phyloP scores from a whole-genome alignment of 176 grass and related monocot species.

The Musa acuminata region DNA sequence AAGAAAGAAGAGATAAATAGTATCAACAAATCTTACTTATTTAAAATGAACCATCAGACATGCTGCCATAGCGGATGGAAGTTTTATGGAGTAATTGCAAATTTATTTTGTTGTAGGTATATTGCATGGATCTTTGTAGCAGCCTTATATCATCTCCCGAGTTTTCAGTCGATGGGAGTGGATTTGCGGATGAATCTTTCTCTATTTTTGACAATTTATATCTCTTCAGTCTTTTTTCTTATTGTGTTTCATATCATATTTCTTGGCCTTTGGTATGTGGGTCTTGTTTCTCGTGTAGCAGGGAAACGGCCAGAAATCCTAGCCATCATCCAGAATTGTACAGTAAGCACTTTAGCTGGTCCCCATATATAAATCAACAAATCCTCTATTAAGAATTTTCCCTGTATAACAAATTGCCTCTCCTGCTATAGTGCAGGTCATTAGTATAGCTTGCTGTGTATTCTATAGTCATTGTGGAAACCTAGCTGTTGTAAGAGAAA shows the following conservation, averaged over 20 bases:
- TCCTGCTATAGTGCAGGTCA: conserved; percentile 54
- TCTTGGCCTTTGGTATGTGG: conserved; percentile 88
- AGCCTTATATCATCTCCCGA: conserved; percentile 96
- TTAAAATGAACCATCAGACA: background rate
- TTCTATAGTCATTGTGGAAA: conserved; percentile 98
- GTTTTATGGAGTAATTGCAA: background rate
- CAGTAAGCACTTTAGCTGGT: conserved; percentile 44
- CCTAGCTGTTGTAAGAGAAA: conserved; percentile 62
- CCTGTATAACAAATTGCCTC: background rate
- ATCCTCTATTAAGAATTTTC: background rate
- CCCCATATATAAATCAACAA: background rate
- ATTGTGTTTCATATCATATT: conserved; percentile 88
- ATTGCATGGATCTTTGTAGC: conserved; percentile 97
- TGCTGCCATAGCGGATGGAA: background rate
- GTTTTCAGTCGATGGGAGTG: conserved; percentile 98
- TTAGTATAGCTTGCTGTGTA: conserved; percentile 95
- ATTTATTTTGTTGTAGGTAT: conserved; percentile 57
- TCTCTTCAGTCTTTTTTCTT: conserved; percentile 78
- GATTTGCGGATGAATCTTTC: conserved; percentile 98
- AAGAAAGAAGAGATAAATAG: background rate
- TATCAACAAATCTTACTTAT: background rate
- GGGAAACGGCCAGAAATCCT: conserved; percentile 78
- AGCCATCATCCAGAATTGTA: conserved; percentile 88
- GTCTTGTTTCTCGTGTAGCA: conserved; percentile 84
- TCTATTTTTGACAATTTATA: conserved; percentile 78